These are phyloP conservation scores for Incumbomyces delicatus DNA, from an alignment of 2,329 filamentous ascomycete species.

Conservation along the genomic window DNA sequence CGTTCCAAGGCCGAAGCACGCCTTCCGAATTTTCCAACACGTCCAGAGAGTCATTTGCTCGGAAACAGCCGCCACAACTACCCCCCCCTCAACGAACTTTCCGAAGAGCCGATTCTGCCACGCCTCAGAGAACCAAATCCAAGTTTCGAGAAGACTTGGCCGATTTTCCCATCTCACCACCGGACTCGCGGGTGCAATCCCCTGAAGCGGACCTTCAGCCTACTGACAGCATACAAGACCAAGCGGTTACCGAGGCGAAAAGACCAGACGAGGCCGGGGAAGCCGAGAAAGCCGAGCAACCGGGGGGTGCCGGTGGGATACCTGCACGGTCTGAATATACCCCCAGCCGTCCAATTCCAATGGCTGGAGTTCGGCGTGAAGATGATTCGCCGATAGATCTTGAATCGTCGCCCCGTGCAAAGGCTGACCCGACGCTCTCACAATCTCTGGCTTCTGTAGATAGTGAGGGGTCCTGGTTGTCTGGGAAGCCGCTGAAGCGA, in stretches of 20 bases:
- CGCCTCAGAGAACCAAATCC: slow-evolving; percentile 72
- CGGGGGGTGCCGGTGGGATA: slow-evolving; percentile 29
- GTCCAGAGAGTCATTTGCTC: slow-evolving; percentile 71
- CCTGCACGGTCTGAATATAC: background rate
- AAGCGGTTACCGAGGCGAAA: slow-evolving; percentile 34
- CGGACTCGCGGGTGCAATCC: slow-evolving; percentile 70
- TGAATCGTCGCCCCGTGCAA: slow-evolving; percentile 8
- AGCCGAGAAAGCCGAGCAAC: slow-evolving; percentile 39
- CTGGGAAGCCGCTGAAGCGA: slow-evolving; percentile 54
- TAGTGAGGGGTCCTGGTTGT: slow-evolving; percentile 92
- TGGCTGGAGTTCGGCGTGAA: slow-evolving; percentile 4
- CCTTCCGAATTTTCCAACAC: slow-evolving; percentile 85
- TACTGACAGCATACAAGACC: slow-evolving; percentile 26
- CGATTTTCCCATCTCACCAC: slow-evolving; percentile 75
- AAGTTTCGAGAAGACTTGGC: slow-evolving; percentile 89
- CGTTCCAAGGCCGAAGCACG: slow-evolving; percentile 37
- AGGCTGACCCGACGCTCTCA: slow-evolving; percentile 42
- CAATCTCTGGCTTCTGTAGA: slow-evolving; percentile 89
- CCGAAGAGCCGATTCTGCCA: slow-evolving; percentile 36
- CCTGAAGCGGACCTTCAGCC: slow-evolving; percentile 44
- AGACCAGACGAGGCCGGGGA: slow-evolving; percentile 39
- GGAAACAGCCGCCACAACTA: slow-evolving; percentile 35
- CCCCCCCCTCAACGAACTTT: slow-evolving; percentile 32
- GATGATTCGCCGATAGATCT: slow-evolving; percentile 10
- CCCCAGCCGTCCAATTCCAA: slow-evolving; percentile 11